Conservation (phyloP, 176 grass and related monocot genomes). For the Oryza meridionalis region DNA sequence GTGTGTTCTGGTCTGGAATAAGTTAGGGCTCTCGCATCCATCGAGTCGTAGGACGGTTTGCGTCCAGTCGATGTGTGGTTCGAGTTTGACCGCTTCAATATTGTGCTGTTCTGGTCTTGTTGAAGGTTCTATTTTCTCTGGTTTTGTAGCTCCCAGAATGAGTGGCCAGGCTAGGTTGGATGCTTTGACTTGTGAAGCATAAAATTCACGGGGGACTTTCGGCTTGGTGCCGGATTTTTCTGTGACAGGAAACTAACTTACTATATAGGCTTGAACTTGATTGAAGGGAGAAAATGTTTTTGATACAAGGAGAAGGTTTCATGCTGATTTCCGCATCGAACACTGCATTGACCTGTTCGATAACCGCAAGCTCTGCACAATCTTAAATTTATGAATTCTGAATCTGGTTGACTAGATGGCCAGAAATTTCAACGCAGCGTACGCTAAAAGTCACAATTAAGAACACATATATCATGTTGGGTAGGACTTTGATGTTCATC, state of each 20-base stretch:
- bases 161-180: background rate
- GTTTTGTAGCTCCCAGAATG: constrained; percentile 15
- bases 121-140: background rate
- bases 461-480: background rate
- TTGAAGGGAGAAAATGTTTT: background rate
- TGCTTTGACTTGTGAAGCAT: background rate
- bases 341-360: constrained; percentile 24
- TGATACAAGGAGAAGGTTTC: background rate
- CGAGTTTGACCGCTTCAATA: constrained; percentile 37
- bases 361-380: background rate
- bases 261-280: background rate
- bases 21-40: background rate
- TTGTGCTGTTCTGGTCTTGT: background rate
- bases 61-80: background rate
- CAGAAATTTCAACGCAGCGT: constrained; percentile 1
- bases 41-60: background rate
- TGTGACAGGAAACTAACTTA: background rate
- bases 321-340: background rate
- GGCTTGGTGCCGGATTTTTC: background rate
- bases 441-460: background rate
- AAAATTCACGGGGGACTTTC: background rate
- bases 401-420: background rate
- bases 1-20: background rate
- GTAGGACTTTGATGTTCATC: background rate
- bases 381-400: background rate